Conservation (phyloP, 495 filamentous ascomycete genomes). For the Trichocladium antarcticum region DNA sequence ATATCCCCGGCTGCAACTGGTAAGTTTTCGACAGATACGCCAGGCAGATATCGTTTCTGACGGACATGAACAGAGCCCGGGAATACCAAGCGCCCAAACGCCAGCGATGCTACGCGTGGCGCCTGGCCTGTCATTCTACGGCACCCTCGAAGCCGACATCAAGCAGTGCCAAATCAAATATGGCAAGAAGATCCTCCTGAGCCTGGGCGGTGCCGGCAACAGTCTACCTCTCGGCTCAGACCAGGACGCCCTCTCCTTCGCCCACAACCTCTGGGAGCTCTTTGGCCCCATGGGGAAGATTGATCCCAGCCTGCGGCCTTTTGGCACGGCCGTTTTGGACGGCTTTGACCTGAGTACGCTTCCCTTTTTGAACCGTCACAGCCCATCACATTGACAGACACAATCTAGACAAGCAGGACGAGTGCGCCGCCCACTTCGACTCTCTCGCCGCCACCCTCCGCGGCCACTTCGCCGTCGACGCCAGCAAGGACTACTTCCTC, state of each 20-base stretch:
- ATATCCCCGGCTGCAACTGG: conserved; percentile 11
- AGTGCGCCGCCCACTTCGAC: conserved; percentile 7
- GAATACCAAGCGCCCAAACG: conserved; percentile 1
- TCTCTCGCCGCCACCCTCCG: conserved; percentile 7
- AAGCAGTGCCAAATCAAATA: conserved; percentile 42
- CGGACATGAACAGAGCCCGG: neutral
- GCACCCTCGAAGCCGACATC: conserved; percentile 36
- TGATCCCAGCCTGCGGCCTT: conserved; percentile 32
- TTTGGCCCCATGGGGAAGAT: conserved; percentile 41
- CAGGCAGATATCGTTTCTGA: neutral
- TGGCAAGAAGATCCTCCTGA: conserved; percentile 52
- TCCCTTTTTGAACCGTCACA: neutral
- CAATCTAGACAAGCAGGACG: conserved; percentile 19
- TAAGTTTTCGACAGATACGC: neutral
- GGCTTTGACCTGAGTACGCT: conserved; percentile 44
- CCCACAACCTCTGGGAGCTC: conserved; percentile 49
- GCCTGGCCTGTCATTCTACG: conserved; percentile 8
- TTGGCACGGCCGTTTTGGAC: conserved; percentile 42
- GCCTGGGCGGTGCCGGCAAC: conserved; percentile 45
- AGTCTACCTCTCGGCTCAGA: conserved; percentile 40
- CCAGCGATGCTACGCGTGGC: conserved; percentile 1
- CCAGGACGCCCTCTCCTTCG: conserved; percentile 41
- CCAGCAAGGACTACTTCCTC: conserved; percentile 36
- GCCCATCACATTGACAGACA: neutral
- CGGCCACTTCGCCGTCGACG: conserved; percentile 3